Evolutionary conservation across 1,284 basidiomycete species (phyloP), one percentile per base, ranked within the genome.

Genomic region (Sparassis latifolia): DNA sequence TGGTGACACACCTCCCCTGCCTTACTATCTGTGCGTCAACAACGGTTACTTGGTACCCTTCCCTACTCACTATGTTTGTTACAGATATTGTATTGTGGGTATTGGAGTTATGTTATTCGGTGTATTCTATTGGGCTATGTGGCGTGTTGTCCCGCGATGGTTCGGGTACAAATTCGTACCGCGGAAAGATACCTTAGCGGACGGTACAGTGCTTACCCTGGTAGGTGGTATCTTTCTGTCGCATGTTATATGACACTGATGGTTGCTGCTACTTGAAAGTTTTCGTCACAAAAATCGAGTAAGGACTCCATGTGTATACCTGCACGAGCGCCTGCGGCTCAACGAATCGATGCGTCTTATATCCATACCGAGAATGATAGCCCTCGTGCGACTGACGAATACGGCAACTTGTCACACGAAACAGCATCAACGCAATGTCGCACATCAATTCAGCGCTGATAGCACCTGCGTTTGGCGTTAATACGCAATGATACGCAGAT

Each of bases 1-100:
- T 1, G 81, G 81, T 5, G 79, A 82, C 55, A 79, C 79, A 0
- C 79, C 79, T 2, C 79, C 79, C 4, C 59, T 82, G 37, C 78
- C 80, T 2, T 82, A 82, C 55, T 82, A 80, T 56, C 58, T 82
- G 70, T 80, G 51, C 29, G 74, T 64, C 5, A 9, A 9, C 40
- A 5, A 6, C 9, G 6, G 40, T 6, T 37, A 6, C 7, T 12
- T 37, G 6, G 6, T 6, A 37, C 12, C 12, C 12, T 37, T 37
- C 7, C 32, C 5, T 32, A 9, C n/a, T 10, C 38, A 10, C 38
- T 37, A 41, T 31, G n/a, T 27, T 3, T 32, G 33, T 30, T 4
- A 33, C n/a, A 4, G 4, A 10, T 42, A 42, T 27, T 42, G 40
- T 28, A 9, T 42, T 27, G 40, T 42, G 40, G 40, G 40, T 27